Percentiles rank a stretch among this genome's conserved stretches.
These are phyloP conservation scores for Paramecium octaurelia DNA, from an alignment of 73 alveolate species.

Conservation along the genomic window DNA sequence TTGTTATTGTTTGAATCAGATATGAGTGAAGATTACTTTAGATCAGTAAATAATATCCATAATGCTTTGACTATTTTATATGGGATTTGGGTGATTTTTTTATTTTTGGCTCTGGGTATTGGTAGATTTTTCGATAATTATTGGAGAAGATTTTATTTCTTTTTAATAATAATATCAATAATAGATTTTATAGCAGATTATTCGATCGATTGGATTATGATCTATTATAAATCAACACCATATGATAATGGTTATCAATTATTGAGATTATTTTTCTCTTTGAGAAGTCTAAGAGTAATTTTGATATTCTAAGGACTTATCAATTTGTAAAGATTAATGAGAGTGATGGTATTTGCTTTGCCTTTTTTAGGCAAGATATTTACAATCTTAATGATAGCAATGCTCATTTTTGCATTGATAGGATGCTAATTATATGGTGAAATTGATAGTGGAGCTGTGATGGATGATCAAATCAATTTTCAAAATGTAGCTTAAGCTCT, in stretches of 20 bases:
- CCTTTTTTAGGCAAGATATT: slow-evolving; percentile 11
- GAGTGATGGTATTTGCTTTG: slow-evolving; percentile 43
- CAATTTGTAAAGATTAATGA: slow-evolving; percentile 10
- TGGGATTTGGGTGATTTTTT: not conserved
- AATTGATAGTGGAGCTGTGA: slow-evolving; percentile 10
- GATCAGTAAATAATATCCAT: not conserved
- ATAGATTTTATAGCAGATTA: slow-evolving; percentile 18
- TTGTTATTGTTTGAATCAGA: not conserved
- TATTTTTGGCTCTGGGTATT: not conserved
- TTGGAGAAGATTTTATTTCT: slow-evolving; percentile 37
- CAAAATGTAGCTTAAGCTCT: not conserved
- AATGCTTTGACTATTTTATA: not conserved
- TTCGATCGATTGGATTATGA: not conserved
- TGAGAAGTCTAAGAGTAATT: slow-evolving; percentile 29
- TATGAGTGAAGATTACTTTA: not conserved
- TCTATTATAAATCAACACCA: not conserved
- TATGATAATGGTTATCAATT: not conserved
- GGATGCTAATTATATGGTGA: slow-evolving; percentile 14
- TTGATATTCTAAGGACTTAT: not conserved
- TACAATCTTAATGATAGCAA: not conserved
- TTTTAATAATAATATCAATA: not conserved
- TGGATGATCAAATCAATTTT: slow-evolving; percentile 33
- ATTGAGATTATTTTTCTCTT: not conserved
- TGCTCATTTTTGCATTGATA: not conserved
- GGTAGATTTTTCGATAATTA: slow-evolving; percentile 12